Percentiles rank a stretch among this genome's conserved stretches.
Conservation (phyloP, 192 early-diverging fungal species). For the Phlyctochytrium arcticum region DNA sequence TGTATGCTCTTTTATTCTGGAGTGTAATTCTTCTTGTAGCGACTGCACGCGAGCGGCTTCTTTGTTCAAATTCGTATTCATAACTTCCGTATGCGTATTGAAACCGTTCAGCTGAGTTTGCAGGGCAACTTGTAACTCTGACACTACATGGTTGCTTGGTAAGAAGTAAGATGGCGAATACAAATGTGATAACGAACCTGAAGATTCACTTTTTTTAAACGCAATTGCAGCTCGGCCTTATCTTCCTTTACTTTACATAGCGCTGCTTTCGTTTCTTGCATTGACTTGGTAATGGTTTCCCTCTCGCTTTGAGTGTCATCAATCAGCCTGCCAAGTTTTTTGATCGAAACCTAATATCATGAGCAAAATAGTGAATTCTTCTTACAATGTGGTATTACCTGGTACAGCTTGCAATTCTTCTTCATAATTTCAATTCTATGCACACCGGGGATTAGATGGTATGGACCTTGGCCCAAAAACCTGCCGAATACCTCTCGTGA, state of each 20-base stretch:
- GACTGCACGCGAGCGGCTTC: not conserved
- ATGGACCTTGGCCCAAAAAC: not conserved
- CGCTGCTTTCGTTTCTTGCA: too few relatives aligned
- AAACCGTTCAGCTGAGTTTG: too few relatives aligned
- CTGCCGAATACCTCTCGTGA: constrained; percentile 6
- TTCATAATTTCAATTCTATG: constrained; percentile 13
- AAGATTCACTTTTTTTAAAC: too few relatives aligned
- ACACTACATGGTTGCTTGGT: too few relatives aligned
- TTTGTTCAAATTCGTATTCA: not conserved
- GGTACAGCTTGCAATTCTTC: constrained; percentile 16
- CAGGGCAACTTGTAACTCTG: too few relatives aligned
- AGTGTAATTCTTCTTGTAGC: not conserved
- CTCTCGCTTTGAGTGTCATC: constrained; percentile 2
- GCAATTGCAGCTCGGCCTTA: too few relatives aligned
- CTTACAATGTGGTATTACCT: not conserved
- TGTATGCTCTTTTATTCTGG: not conserved
- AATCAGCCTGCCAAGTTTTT: constrained; percentile 18
- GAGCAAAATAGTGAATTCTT: not conserved
- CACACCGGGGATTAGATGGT: not conserved
- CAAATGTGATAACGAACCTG: too few relatives aligned
- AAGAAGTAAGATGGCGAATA: too few relatives aligned
- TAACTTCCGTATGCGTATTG: not conserved
- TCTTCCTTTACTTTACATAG: too few relatives aligned
- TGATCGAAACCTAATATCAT: constrained; percentile 8
- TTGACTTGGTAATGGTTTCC: not conserved